Evolutionary conservation across 805 yeast genomes (phyloP), one percentile per base, ranked within the genome.

Genomic region (Lipomyces orientalis): DNA sequence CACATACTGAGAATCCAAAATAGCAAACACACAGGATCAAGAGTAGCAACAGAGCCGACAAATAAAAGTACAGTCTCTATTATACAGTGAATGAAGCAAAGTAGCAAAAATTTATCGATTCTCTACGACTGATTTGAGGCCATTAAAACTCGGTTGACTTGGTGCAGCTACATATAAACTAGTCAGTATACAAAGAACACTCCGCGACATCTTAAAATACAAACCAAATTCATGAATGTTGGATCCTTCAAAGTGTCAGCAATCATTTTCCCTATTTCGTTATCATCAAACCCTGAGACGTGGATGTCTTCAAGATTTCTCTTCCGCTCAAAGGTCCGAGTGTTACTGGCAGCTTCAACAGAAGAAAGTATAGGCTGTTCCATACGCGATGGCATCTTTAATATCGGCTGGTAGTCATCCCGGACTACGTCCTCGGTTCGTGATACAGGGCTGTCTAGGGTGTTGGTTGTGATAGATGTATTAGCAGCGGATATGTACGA

Each of bases 221-320:
- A 43, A 51, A 66, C 69, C 33, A 66, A 58, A 19, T 22, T 55
- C 37, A 46, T 59, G 37, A 66, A 66, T 12, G 35, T 33, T 5
- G 69, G 66, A 54, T 66, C 66, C 14, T 60, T 49, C 35, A 66
- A 62, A 52, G 66, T 62, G 16, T 60, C 58, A 7, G 49, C 37
- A 16, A 66, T 58, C 54, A 29, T n/a, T 16, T 54, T 58, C 22
- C 37, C 46, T 9, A 65, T n/a, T 29, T 46, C 62, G 3, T 16
- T 43, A 19, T 57, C 62, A 19, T 33, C 49, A 22, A 57, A 8
- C 16, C 57, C 33, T 6, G 34, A 9, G 22, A 14, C 63, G 1
- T 16, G 25, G 14, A n/a, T 60, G 25, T 49, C 64, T 31, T 58
- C 62, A 19, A 25, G 16, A 25, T 58, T 46, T 12, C n/a, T 16